phyloP scores from a whole-genome alignment of 176 grass and related monocot genomes.

The Oropetium thomaeum region DNA sequence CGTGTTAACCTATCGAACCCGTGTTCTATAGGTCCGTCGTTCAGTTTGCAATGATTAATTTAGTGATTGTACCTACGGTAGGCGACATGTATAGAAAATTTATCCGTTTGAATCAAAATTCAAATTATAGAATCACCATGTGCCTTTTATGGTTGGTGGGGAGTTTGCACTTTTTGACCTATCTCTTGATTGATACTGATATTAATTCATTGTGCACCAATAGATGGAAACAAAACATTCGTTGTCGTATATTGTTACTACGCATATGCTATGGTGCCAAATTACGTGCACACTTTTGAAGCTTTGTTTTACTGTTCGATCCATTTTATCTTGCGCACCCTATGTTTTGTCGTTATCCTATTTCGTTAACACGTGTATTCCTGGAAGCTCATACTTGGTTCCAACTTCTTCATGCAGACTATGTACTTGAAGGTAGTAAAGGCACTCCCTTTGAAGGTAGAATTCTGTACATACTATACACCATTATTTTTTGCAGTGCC shows the following conservation, averaged over 20 bases:
- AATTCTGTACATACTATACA: background rate
- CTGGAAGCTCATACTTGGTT: conserved; percentile 1
- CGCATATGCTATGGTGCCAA: background rate
- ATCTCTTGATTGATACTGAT: no score
- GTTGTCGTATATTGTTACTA: background rate
- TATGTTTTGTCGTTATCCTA: background rate
- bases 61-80: background rate
- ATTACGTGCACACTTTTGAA: background rate
- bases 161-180: background rate
- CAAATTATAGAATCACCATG: background rate
- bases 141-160: background rate
- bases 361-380: background rate
- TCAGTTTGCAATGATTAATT: background rate
- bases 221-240: background rate
- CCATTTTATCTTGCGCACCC: background rate
- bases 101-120: no score
- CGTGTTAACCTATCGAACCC: no score
- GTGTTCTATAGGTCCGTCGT: no score
- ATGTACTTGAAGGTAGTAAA: conserved; percentile 96
- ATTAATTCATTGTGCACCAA: background rate
- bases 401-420: conserved; percentile 54
- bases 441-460: conserved; percentile 96
- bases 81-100: no score
- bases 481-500: background rate
- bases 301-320: conserved; percentile 11